Conservation (phyloP, 2,329 filamentous ascomycete genomes). For the Neospermospora avenae region DNA sequence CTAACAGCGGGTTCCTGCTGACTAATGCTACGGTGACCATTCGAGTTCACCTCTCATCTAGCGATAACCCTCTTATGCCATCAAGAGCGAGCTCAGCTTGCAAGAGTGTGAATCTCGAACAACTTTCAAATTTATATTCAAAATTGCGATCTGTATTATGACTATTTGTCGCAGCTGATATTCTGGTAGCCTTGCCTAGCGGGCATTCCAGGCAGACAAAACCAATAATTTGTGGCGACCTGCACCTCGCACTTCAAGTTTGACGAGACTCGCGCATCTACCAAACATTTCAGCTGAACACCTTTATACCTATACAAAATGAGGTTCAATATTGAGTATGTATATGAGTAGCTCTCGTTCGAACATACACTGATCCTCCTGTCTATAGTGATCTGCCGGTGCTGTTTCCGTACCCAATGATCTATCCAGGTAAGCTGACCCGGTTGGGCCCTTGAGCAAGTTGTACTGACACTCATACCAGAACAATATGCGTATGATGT, state of each 20-base stretch:
- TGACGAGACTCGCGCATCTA: not conserved
- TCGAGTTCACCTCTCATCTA: not conserved
- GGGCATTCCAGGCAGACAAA: not conserved
- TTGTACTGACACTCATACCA: conserved; percentile 43
- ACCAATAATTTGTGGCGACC: not conserved
- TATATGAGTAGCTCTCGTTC: conserved; percentile 1
- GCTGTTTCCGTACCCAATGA: conserved; percentile 71
- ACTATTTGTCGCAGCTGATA: not conserved
- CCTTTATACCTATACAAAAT: conserved; percentile 45
- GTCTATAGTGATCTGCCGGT: conserved; percentile 59
- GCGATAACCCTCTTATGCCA: not conserved
- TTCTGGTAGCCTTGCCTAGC: not conserved
- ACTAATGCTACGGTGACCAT: conserved; percentile 2
- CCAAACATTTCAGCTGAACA: not conserved
- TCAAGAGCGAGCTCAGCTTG: not conserved
- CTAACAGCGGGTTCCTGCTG: not conserved
- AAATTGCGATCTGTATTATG: not conserved
- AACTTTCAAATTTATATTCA: not conserved
- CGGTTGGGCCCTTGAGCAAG: not conserved
- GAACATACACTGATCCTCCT: conserved; percentile 23
- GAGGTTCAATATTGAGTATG: conserved; percentile 76
- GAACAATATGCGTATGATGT: conserved; percentile 62
- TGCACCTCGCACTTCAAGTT: not conserved
- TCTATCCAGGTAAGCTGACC: conserved; percentile 53
- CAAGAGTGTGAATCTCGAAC: not conserved